Conservation (phyloP, 345 rosid genomes). For the Odontarrhena argentea region DNA sequence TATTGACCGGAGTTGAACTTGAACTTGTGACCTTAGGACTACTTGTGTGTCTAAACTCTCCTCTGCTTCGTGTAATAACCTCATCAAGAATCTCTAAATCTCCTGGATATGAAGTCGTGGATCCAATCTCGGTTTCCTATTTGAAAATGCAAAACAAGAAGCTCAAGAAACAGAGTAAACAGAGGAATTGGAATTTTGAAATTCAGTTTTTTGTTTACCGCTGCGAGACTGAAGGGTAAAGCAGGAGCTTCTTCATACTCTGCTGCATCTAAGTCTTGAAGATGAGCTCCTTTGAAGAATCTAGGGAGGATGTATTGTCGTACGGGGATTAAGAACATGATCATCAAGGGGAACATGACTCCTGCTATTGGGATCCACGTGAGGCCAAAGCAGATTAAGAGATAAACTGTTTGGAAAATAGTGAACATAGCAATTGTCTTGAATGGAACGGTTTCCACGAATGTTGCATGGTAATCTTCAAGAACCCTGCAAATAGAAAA, state of each 20-base stretch:
- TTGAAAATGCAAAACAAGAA: not conserved
- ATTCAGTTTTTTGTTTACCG: conserved; percentile 9
- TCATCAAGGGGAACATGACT: conserved; percentile 85
- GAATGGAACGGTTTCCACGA: conserved; percentile 94
- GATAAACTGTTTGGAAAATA: conserved; percentile 71
- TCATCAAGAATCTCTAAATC: conserved; percentile 83
- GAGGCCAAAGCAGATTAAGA: conserved; percentile 82
- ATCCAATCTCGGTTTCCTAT: conserved; percentile 63
- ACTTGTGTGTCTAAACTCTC: conserved; percentile 74
- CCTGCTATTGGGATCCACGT: conserved; percentile 98
- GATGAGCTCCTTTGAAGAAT: conserved; percentile 86
- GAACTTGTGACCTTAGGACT: conserved; percentile 82
- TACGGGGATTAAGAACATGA: conserved; percentile 90
- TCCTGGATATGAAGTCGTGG: conserved; percentile 55
- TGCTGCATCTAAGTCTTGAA: conserved; percentile 92
- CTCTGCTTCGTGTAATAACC: conserved; percentile 88
- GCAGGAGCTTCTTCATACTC: conserved; percentile 97
- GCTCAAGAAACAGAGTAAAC: conserved; percentile 5
- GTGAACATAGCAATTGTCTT: conserved; percentile 79
- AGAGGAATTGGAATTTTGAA: not conserved
- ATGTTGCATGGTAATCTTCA: conserved; percentile 82
- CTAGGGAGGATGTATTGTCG: conserved; percentile 85
- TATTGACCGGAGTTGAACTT: conserved; percentile 60
- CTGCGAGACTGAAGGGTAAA: conserved; percentile 65
- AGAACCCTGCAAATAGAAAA: conserved; percentile 59